Evolutionary conservation across 2,329 filamentous ascomycete genomes (phyloP), one percentile per base, ranked within the genome.

Genomic region (Cercospora janseana): DNA sequence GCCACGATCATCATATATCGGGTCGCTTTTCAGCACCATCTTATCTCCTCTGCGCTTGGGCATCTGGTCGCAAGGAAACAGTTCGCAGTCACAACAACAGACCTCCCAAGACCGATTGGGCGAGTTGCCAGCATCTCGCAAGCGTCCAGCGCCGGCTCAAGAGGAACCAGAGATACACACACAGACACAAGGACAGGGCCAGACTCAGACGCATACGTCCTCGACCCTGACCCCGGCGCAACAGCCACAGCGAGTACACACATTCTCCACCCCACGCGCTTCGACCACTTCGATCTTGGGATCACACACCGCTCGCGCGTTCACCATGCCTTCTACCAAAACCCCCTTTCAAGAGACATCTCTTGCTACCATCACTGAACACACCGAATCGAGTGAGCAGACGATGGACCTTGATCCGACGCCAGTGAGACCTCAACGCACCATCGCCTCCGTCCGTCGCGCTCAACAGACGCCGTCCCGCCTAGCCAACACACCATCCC

Each of bases 301-400:
- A 34, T 27, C 41, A 28, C 38, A 49, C 27, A 42, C 26, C 10
- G 27, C 46, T 32, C 46, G 46, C 6, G 37, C 46, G 12, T 48
- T 31, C 21, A 26, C 35, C 16, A 34, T 32, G 15, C 38, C 46
- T 7, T 49, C 35, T 3, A 32, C 35, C 10, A 49, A 49, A 15
- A 42, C 41, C 27, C 24, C 26, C 10, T 21, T n/a, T n/a, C 27
- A 42, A 12, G 46, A 49, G 46, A 49, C 46, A 15, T 41, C 46
- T 9, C 56, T 63, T 27, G 51, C 50, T 18, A 56, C 60, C 24
- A 62, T 63, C 35, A 55, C 54, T 18, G 61, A 63, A 37, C 52
- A 58, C 34, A 56, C 56, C 10, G 61, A 63, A 51, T 31, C 29
- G n/a, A 45, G 52, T 20, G 55, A 58, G 42, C 21, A 34, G 32